Evolutionary conservation across 495 filamentous ascomycete species (phyloP).

Genomic region (Tuber brumale): DNA sequence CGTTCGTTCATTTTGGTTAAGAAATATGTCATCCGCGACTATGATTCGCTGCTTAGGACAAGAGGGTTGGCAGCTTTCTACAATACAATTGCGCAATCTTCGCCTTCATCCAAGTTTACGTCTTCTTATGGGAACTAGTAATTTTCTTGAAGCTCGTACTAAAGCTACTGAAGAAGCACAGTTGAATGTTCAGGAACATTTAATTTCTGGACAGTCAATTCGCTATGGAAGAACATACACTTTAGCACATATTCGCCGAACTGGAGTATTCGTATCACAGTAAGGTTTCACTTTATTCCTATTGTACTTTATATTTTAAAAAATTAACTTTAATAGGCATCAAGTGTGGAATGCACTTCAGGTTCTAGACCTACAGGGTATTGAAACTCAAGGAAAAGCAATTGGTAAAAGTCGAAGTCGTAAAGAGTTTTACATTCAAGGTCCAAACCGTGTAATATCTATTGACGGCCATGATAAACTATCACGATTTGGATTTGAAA

Average conservation of each 20-base stretch:
- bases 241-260: neutral
- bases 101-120: neutral
- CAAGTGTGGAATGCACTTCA: neutral
- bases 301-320: no score
- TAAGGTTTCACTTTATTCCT: neutral
- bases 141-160: neutral
- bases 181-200: neutral
- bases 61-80: neutral
- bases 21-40: neutral
- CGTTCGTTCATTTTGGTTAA: neutral
- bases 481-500: slow-evolving; percentile 19
- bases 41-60: neutral
- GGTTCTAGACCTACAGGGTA: neutral
- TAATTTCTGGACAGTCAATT: neutral
- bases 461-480: slow-evolving; percentile 20
- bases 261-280: neutral
- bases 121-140: neutral
- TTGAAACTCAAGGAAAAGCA: neutral
- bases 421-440: neutral
- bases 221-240: neutral
- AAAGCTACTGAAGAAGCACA: neutral
- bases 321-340: neutral
- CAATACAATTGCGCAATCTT: neutral
- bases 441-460: slow-evolving; percentile 8
- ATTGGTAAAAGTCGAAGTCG: neutral